Conservation (phyloP, 345 rosid genomes). For the Conringia planisiliqua region DNA sequence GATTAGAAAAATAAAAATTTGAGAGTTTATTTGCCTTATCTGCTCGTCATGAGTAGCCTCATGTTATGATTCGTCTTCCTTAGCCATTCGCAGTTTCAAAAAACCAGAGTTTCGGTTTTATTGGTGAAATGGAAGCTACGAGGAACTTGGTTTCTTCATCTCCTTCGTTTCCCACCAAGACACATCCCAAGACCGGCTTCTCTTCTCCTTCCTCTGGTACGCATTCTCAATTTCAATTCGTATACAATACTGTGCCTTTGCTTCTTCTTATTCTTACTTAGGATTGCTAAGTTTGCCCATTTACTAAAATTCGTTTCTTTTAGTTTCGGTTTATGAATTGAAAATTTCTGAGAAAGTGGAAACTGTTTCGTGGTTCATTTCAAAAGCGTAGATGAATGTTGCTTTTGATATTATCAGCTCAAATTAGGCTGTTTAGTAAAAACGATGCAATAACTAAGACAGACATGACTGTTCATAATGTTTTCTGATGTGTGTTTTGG, state of each 20-base stretch:
- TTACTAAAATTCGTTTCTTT: neutral
- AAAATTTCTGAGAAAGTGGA: neutral
- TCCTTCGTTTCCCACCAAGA: constrained; percentile 54
- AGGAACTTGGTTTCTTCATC: constrained; percentile 61
- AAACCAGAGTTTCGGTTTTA: neutral
- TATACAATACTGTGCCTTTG: neutral
- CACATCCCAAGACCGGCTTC: constrained; percentile 42
- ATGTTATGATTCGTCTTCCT: constrained; percentile 19
- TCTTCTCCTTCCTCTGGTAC: constrained; percentile 55
- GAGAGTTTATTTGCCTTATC: constrained; percentile 19
- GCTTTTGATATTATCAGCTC: neutral
- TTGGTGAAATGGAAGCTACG: constrained; percentile 58
- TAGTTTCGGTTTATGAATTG: neutral
- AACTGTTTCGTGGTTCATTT: neutral
- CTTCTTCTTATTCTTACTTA: neutral
- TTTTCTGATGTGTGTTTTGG: neutral
- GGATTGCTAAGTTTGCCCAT: neutral
- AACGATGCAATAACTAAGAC: neutral
- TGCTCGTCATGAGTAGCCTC: constrained; percentile 8
- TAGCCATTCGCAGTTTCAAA: constrained; percentile 4
- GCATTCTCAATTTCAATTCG: neutral
- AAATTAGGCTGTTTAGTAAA: neutral
- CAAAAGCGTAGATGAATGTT: neutral
- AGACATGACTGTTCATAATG: neutral
- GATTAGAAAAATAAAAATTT: neutral